Base-by-base conservation (phyloP, 352 stramenopile species). In the Peronospora tabacina region DNA sequence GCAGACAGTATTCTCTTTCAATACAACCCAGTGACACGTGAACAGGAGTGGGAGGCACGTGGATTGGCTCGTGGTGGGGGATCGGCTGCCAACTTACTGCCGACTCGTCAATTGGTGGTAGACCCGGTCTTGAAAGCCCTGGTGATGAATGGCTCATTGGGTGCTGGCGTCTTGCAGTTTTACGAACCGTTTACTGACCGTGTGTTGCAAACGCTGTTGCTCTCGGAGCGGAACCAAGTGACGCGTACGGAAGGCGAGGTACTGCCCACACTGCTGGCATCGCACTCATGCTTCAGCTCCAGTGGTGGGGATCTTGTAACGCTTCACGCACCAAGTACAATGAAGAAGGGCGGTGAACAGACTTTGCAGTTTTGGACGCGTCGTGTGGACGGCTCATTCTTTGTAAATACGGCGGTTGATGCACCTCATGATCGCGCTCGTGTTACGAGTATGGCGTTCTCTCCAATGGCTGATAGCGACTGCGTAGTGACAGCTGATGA, bases 221-320 rank as follows among this genome's bases (percentile, higher is more conserved):
- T 93, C 7, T 89, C 78, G 17, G 76, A 90, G 39, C 82, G 82
- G 33, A 93, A 93, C 61, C 79, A 89, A 38, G 79, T 93, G 19
- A 86, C 82, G n/a, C 73, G 75, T 30, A 90, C 79, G 0, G 74
- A 87, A 11, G 59, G 84, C 34, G 79, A 90, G 43, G 49, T 65
- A 39, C 44, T 87, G 22, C 72, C 75, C 7, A 57, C 67, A 36
- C 63, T 85, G 22, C 44, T 74, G 16, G 74, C 75, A 0, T 75
- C 83, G 22, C 63, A 76, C 15, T 48, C 76, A 17, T 61, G 57
- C 42, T 87, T 90, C 50, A 85, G 74, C 41, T 40, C 66, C 0
- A 67, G 43, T 37, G 79, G 79, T 9, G 33, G 45, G 17, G 72
- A 76, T 8, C 59, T 90, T 2, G 77, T 77, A 16, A 90, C 76